phyloP scores from a whole-genome alignment of 345 rosid genomes.

The Mangifera indica region DNA sequence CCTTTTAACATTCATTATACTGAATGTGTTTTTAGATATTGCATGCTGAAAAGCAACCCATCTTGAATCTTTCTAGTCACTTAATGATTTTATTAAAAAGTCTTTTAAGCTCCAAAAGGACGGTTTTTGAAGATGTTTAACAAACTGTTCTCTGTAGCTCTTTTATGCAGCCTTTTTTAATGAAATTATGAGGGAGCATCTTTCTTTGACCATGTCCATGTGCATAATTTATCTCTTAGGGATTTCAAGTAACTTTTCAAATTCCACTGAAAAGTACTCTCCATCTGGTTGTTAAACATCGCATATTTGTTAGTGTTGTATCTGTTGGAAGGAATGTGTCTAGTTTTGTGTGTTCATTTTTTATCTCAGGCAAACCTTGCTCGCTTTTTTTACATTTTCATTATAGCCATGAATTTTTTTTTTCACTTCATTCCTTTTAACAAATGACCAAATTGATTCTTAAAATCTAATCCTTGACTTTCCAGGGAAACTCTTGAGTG shows the following conservation, averaged over 20 bases:
- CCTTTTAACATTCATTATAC: not conserved
- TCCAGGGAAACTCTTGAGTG: not conserved
- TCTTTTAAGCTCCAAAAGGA: not conserved
- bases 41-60: not conserved
- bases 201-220: not conserved
- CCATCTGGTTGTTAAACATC: not conserved
- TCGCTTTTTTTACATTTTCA: not conserved
- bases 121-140: not conserved
- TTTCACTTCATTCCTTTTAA: not conserved
- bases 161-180: not conserved
- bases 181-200: not conserved
- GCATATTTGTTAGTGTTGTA: not conserved
- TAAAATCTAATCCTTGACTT: not conserved
- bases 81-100: too few relatives aligned
- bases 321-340: too few relatives aligned
- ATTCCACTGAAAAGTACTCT: not conserved
- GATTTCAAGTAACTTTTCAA: not conserved
- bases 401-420: not conserved
- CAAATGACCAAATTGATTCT: not conserved
- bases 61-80: not conserved
- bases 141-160: not conserved
- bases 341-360: not conserved
- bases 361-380: too few relatives aligned
- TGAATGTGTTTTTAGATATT: not conserved
- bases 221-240: not conserved